phyloP scores from a whole-genome alignment of 2,329 filamentous ascomycete genomes.

The Cladophialophora carrionii region DNA sequence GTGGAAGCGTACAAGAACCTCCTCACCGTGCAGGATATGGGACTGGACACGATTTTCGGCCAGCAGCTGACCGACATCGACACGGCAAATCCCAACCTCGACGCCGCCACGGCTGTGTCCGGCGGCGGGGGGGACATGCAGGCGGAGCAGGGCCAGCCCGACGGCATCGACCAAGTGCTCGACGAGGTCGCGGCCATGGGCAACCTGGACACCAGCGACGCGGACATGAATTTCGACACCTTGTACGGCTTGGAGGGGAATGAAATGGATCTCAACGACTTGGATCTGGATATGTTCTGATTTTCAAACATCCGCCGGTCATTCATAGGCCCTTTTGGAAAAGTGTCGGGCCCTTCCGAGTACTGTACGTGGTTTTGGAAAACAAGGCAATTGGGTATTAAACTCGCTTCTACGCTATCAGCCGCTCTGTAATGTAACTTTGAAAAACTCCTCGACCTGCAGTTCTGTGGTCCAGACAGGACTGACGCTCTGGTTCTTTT shows the following conservation, averaged over 20 bases:
- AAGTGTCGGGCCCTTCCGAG: not conserved
- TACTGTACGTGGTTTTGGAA: not conserved
- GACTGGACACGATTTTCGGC: conserved; percentile 30
- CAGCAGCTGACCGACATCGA: conserved; percentile 48
- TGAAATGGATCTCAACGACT: conserved; percentile 37
- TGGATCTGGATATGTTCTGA: conserved; percentile 39
- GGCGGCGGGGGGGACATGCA: conserved; percentile 25
- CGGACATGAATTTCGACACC: conserved; percentile 34
- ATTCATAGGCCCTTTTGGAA: not conserved
- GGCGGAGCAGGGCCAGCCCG: conserved; percentile 23
- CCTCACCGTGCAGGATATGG: conserved; percentile 32
- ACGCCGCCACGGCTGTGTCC: conserved; percentile 31
- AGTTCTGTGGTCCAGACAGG: not conserved
- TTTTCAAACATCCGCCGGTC: no score
- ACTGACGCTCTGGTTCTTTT: not conserved
- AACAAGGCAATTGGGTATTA: not conserved
- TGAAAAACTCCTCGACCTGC: not conserved
- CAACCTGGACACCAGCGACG: conserved; percentile 31
- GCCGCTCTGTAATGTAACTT: not conserved
- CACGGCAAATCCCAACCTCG: conserved; percentile 50
- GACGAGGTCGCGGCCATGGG: conserved; percentile 37
- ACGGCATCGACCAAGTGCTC: conserved; percentile 39
- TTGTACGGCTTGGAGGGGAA: conserved; percentile 30
- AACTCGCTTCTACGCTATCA: not conserved
- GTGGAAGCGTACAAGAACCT: conserved; percentile 47